Conservation (phyloP, 371 early-diverging fungal species). For the Batkoa obscura region DNA sequence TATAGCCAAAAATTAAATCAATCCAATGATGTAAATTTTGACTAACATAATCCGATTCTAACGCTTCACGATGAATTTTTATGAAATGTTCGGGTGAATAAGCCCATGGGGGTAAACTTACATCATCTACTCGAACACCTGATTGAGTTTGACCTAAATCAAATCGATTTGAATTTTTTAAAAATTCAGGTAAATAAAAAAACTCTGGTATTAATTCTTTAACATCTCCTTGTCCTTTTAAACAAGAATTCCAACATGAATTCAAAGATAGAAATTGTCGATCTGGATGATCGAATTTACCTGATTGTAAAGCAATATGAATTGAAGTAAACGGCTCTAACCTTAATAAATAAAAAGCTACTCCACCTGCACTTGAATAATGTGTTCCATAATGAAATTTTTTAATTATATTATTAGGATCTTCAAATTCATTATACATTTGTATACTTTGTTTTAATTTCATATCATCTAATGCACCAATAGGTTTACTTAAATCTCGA, state of each 20-base stretch:
- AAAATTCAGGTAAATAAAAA: slow-evolving; percentile 51
- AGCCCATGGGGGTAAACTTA: slow-evolving; percentile 49
- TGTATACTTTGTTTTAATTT: slow-evolving; percentile 33
- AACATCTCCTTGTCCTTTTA: slow-evolving; percentile 33
- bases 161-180: slow-evolving; percentile 33
- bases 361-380: slow-evolving; percentile 50
- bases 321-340: slow-evolving; percentile 49
- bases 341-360: slow-evolving; percentile 43
- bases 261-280: slow-evolving; percentile 22
- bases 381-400: slow-evolving; percentile 59
- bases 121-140: slow-evolving; percentile 14
- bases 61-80: slow-evolving; percentile 34
- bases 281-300: slow-evolving; percentile 56
- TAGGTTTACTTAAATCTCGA: slow-evolving; percentile 47
- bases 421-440: slow-evolving; percentile 39
- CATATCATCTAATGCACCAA: slow-evolving; percentile 38
- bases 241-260: slow-evolving; percentile 17
- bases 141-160: slow-evolving; percentile 29
- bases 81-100: slow-evolving; percentile 42
- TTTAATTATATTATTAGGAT: slow-evolving; percentile 28
- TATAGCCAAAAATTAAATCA: slow-evolving; percentile 65
- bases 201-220: slow-evolving; percentile 64
- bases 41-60: slow-evolving; percentile 69
- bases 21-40: slow-evolving; percentile 60
- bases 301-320: slow-evolving; percentile 46